Conservation (phyloP, 345 rosid species). For the rapeseed (Brassica napus) region DNA sequence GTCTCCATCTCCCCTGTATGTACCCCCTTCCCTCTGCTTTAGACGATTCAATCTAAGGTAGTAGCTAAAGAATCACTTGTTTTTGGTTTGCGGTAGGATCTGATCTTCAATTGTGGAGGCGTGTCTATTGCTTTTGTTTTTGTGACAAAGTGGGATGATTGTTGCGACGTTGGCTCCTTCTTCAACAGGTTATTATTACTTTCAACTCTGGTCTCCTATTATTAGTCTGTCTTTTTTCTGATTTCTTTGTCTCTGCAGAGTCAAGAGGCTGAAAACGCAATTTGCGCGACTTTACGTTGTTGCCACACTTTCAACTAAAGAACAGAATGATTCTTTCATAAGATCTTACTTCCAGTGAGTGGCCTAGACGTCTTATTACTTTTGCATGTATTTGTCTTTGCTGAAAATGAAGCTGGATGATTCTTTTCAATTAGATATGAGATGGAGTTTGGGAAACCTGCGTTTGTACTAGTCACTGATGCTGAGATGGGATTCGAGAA, state of each 20-base stretch:
- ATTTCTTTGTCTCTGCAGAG: constrained; percentile 45
- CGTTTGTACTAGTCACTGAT: constrained; percentile 78
- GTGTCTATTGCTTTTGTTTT: constrained; percentile 83
- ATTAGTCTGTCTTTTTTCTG: neutral
- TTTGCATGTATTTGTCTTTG: constrained; percentile 1
- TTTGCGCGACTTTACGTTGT: constrained; percentile 74
- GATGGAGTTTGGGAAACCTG: constrained; percentile 87
- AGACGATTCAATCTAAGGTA: neutral
- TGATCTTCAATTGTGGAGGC: constrained; percentile 91
- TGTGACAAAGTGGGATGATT: constrained; percentile 66
- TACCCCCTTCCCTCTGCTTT: neutral
- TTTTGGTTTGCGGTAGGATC: constrained; percentile 48
- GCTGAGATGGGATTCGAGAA: constrained; percentile 94
- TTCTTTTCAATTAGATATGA: constrained; percentile 47
- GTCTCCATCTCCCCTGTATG: constrained; percentile 82
- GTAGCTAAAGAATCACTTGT: constrained; percentile 15
- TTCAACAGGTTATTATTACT: constrained; percentile 58
- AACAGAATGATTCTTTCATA: constrained; percentile 70
- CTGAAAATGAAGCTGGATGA: neutral
- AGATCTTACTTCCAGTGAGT: constrained; percentile 84
- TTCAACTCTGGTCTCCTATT: neutral
- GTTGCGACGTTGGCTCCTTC: constrained; percentile 40
- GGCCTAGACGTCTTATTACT: constrained; percentile 14
- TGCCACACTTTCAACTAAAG: constrained; percentile 58
- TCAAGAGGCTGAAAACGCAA: constrained; percentile 63